Percentiles rank a stretch among this genome's conserved stretches.
phyloP scores from a whole-genome alignment of 345 rosid genomes.

The Melaleuca quinquenervia region DNA sequence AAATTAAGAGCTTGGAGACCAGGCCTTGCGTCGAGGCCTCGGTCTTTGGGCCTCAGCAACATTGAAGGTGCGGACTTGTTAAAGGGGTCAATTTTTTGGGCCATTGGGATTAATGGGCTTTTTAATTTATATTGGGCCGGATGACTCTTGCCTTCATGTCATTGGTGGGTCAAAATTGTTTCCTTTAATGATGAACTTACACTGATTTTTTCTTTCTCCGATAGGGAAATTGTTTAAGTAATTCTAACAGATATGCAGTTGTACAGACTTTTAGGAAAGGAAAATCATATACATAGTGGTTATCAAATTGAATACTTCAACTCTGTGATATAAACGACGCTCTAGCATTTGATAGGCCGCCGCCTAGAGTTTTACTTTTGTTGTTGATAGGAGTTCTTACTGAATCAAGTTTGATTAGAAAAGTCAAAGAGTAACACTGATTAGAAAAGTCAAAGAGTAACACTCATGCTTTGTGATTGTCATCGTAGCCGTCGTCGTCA shows the following conservation, averaged over 20 bases:
- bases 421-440: no score
- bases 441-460: no score
- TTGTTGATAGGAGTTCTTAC: not conserved
- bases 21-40: no score
- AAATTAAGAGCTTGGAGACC: not conserved
- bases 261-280: not conserved
- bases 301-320: not conserved
- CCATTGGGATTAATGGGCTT: not conserved
- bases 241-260: no score
- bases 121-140: not conserved
- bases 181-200: no score
- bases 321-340: rapidly evolving
- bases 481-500: no score
- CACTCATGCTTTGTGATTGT: no score
- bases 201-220: no score
- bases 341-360: no score
- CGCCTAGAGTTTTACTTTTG: not conserved
- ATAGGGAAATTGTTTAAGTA: no score
- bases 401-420: rapidly evolving
- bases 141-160: not conserved
- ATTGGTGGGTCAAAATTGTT: not conserved
- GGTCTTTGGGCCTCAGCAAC: no score
- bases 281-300: not conserved
- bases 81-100: not conserved
- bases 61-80: no score